These are phyloP conservation scores for Colletotrichum cereale DNA, from an alignment of 2,329 filamentous ascomycete species.

Conservation along the genomic window DNA sequence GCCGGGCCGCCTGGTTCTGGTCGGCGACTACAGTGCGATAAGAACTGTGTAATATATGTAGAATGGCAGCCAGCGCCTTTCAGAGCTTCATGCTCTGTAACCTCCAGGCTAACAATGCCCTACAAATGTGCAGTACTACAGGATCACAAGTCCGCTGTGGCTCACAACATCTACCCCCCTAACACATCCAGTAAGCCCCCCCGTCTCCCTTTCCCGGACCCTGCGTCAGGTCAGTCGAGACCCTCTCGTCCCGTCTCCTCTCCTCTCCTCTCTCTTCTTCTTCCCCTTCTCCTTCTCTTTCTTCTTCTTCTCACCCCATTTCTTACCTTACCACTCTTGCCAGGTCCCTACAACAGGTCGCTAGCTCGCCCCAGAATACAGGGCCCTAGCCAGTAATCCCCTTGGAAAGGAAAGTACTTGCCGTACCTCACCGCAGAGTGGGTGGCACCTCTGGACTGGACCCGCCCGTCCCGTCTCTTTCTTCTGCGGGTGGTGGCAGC, in stretches of 20 bases:
- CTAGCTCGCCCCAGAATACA: constrained; percentile 36
- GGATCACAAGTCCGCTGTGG: background rate
- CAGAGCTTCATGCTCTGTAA: constrained; percentile 3
- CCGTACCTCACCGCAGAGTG: constrained; percentile 35
- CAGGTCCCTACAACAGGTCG: constrained; percentile 18
- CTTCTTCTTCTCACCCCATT: background rate
- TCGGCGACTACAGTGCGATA: constrained; percentile 29
- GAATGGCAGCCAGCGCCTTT: background rate
- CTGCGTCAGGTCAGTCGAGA: background rate
- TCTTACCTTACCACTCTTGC: background rate
- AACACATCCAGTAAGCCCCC: background rate
- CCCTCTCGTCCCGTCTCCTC: background rate
- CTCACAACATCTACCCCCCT: background rate
- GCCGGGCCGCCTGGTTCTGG: constrained; percentile 13
- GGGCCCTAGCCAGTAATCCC: constrained; percentile 28
- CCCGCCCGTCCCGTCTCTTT: constrained; percentile 35
- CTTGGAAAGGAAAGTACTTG: constrained; percentile 18
- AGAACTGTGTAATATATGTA: constrained; percentile 6
- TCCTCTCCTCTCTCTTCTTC: background rate
- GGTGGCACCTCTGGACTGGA: constrained; percentile 32
- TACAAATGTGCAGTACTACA: background rate
- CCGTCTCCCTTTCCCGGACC: background rate
- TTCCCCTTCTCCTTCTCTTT: background rate
- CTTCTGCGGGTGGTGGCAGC: constrained; percentile 3
- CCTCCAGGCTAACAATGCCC: background rate